Evolutionary conservation across 495 filamentous ascomycete genomes (phyloP).

Genomic region (Hyaloscypha finlandica): DNA sequence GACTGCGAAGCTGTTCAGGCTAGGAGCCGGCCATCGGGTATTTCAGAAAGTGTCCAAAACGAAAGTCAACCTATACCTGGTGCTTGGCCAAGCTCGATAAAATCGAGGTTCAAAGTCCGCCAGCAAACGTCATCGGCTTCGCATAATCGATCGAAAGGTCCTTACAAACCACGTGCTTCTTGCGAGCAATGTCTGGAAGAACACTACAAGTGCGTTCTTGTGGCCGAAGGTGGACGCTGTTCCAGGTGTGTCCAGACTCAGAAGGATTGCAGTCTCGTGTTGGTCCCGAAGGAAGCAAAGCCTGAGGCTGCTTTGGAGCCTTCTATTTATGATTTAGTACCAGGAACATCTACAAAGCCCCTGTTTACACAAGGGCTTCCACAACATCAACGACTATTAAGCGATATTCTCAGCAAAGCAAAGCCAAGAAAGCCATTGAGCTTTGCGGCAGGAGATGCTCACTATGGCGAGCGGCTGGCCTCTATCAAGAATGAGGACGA

Average conservation of each 20-base stretch:
- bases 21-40: background rate
- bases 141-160: background rate
- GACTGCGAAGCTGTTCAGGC: background rate
- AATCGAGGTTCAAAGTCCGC: background rate
- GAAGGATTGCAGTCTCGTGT: background rate
- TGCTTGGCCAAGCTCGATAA: slow-evolving; percentile 3
- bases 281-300: background rate
- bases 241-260: background rate
- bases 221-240: background rate
- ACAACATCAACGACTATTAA: background rate
- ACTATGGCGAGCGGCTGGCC: slow-evolving; percentile 2
- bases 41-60: background rate
- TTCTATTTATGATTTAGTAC: background rate
- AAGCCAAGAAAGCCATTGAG: background rate
- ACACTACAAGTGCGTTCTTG: slow-evolving; percentile 6
- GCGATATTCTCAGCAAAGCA: background rate
- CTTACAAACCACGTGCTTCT: background rate
- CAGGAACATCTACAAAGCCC: no score
- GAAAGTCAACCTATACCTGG: background rate
- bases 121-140: background rate
- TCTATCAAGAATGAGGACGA: background rate
- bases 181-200: slow-evolving; percentile 1
- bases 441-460: slow-evolving; percentile 4
- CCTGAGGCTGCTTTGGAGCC: background rate
- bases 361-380: background rate